Percentiles rank a stretch among this genome's conserved stretches.
These are phyloP conservation scores for Pichia occidentalis DNA, from an alignment of 805 yeast species.

Conservation along the genomic window DNA sequence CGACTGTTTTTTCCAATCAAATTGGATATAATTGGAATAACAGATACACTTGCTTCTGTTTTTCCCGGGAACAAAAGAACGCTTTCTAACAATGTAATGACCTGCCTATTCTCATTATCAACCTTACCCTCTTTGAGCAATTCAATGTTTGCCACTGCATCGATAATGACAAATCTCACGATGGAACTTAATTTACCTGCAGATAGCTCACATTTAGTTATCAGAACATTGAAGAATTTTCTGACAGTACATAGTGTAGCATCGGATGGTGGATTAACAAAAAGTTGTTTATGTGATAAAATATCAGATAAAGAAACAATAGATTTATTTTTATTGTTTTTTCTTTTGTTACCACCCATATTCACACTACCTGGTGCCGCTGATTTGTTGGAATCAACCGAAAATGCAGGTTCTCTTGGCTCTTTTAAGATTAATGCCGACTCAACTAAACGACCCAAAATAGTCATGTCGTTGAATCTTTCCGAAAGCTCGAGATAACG, in stretches of 20 bases:
- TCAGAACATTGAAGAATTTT: constrained; percentile 42
- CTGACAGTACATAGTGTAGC: constrained; percentile 32
- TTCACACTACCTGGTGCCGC: background rate
- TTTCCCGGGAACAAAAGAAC: constrained; percentile 65
- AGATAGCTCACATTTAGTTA: constrained; percentile 47
- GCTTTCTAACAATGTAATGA: constrained; percentile 46
- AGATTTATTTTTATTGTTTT: constrained; percentile 30
- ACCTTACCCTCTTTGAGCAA: constrained; percentile 25
- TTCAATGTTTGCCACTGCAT: constrained; percentile 29
- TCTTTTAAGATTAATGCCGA: constrained; percentile 42
- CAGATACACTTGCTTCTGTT: constrained; percentile 46
- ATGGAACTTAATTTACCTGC: constrained; percentile 58
- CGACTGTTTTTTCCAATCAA: constrained; percentile 44
- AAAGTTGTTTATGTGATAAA: constrained; percentile 57
- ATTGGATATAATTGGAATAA: constrained; percentile 62
- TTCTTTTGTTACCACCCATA: constrained; percentile 12
- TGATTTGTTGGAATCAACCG: constrained; percentile 10
- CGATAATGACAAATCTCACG: constrained; percentile 38
- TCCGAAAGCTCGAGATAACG: constrained; percentile 21
- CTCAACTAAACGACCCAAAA: constrained; percentile 52
- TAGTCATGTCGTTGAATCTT: constrained; percentile 40
- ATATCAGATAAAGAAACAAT: constrained; percentile 60
- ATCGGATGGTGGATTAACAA: constrained; percentile 36
- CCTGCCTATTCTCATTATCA: constrained; percentile 22
- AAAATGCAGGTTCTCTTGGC: constrained; percentile 28